A percentile compares a stretch with the other conserved stretches of the same genome.
Evolutionary conservation across 345 rosid species (phyloP).

Genomic region (Populus tremula): DNA sequence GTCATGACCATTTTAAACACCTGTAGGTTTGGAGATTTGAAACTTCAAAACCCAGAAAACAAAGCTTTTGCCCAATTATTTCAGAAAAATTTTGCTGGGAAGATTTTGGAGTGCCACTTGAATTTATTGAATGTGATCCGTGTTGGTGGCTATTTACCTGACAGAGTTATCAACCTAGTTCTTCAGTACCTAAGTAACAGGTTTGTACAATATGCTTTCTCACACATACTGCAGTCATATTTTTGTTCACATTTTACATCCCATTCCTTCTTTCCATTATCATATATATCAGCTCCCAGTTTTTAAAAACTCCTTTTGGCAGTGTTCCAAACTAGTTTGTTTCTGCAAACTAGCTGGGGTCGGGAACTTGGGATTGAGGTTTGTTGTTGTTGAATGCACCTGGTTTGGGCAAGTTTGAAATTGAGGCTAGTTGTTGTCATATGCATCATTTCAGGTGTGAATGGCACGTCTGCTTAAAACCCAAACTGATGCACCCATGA

Average conservation of each 20-base stretch:
- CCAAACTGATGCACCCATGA: background rate
- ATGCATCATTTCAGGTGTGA: background rate
- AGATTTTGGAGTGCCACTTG: slow-evolving; percentile 88
- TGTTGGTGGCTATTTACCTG: slow-evolving; percentile 90
- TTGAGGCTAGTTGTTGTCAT: background rate
- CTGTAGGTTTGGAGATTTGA: slow-evolving; percentile 91
- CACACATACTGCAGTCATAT: background rate
- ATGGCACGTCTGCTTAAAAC: background rate
- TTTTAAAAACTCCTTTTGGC: background rate
- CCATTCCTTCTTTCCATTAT: background rate
- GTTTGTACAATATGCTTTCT: slow-evolving; percentile 33
- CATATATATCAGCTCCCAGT: background rate
- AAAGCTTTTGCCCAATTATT: slow-evolving; percentile 87
- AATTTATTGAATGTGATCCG: slow-evolving; percentile 75
- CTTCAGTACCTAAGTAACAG: slow-evolving; percentile 96
- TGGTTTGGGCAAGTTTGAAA: background rate
- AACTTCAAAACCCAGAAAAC: slow-evolving; percentile 78
- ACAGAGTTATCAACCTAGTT: slow-evolving; percentile 89
- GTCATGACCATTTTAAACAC: slow-evolving; percentile 5
- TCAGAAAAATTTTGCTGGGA: slow-evolving; percentile 90
- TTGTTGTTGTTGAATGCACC: background rate
- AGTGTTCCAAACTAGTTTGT: background rate
- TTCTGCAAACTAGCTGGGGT: background rate
- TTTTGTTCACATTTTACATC: background rate
- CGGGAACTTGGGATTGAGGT: background rate